Evolutionary conservation across 2,329 filamentous ascomycete genomes (phyloP).

Genomic region (Exophiala sp.): DNA sequence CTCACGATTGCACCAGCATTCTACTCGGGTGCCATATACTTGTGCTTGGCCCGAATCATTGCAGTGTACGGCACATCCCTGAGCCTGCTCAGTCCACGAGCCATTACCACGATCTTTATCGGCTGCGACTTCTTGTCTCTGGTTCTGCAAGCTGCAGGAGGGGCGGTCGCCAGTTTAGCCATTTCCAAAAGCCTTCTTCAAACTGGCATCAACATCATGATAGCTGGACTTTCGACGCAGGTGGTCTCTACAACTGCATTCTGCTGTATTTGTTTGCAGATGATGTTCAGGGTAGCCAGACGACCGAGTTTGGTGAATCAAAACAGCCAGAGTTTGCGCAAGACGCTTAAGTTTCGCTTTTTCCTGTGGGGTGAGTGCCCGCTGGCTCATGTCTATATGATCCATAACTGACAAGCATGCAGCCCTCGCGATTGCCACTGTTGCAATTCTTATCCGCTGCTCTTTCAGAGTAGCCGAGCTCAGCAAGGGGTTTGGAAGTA

Average conservation of each 20-base stretch:
- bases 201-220: slow-evolving; percentile 59
- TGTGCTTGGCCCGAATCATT: slow-evolving; percentile 51
- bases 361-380: neutral
- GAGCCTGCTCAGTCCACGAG: slow-evolving; percentile 33
- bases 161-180: slow-evolving; percentile 52
- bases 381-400: too few species aligned
- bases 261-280: slow-evolving; percentile 41
- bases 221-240: slow-evolving; percentile 57
- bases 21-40: slow-evolving; percentile 61
- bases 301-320: neutral
- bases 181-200: slow-evolving; percentile 34
- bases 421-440: slow-evolving; percentile 31
- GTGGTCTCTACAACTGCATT: slow-evolving; percentile 48
- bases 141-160: slow-evolving; percentile 58
- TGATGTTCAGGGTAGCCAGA: neutral
- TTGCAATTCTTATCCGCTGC: slow-evolving; percentile 45
- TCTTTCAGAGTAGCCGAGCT: slow-evolving; percentile 49
- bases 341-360: neutral
- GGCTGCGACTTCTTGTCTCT: slow-evolving; percentile 61
- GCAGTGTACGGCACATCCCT: slow-evolving; percentile 34
- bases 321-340: neutral
- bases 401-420: neutral
- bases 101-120: slow-evolving; percentile 51
- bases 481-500: slow-evolving; percentile 42
- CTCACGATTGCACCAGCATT: slow-evolving; percentile 65